Evolutionary conservation across 2,329 filamentous ascomycete genomes (phyloP), one percentile per base, ranked within the genome.

Genomic region (Ascochyta rabiei): DNA sequence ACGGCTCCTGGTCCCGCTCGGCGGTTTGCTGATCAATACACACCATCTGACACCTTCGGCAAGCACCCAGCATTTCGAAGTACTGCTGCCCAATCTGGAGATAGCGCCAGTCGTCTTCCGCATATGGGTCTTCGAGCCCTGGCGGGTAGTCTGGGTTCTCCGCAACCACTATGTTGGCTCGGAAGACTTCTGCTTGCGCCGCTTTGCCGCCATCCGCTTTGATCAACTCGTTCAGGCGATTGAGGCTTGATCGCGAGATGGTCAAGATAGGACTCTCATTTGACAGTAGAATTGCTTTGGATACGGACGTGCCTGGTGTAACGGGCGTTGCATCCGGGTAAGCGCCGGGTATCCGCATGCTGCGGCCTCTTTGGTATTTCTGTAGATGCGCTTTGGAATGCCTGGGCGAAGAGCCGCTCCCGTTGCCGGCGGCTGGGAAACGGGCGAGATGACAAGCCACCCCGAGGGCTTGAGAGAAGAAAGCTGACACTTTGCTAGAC

Each of bases 181-280:
- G 86, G 72, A 98, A 99, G 1, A 91, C 87, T 34, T 89, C 85
- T 3, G 89, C 84, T 19, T 86, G 81, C 3, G 92, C 86, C 0
- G 84, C 80, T 58, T 82, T 86, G n/a, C 85, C 85, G 18, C 84
- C 84, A n/a, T 78, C 80, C 4, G 76, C 74, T 48, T 77, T 82
- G 63, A 98, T 95, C 12, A 85, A 80, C 56, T 83, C 78, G 68
- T 98, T 98, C 7, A 98, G 77, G 2, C 82, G 83, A 41, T 90
- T 86, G 42, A 98, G 83, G 63, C 92, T 97, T 9, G 89, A 86
- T 48, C 86, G 83, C 18, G 90, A 91, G 51, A 98, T 88, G 41
- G 91, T 84, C 0, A 99, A 82, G 39, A 99, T 96, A 0, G 95
- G 93, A 48, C 91, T 96, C 75, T 98, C 95, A 71, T 99, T 99